A percentile compares a stretch with the other conserved stretches of the same genome.
phyloP scores from a whole-genome alignment of 2,329 filamentous ascomycete species.

The Botryotinia globosa region DNA sequence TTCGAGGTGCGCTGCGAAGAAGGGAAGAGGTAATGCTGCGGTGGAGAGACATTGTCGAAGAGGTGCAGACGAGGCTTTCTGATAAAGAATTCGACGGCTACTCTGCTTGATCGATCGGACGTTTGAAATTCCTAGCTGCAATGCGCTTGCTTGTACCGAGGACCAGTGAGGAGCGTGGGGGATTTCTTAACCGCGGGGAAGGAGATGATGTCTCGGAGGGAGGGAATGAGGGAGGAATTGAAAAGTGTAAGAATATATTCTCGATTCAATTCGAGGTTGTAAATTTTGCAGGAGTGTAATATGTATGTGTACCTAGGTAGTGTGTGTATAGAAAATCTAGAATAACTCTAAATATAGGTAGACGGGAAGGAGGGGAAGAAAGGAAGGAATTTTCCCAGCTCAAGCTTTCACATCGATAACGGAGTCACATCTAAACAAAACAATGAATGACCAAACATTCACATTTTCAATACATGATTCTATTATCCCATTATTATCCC shows the following conservation, averaged over 20 bases:
- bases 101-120: not conserved
- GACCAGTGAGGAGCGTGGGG: constrained; percentile 3
- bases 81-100: not conserved
- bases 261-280: not conserved
- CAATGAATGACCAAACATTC: constrained; percentile 1
- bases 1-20: constrained; percentile 8
- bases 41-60: constrained; percentile 9
- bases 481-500: not conserved
- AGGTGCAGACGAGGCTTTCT: not conserved
- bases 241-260: too few relatives aligned
- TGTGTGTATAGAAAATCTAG: not conserved
- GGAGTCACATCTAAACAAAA: not conserved
- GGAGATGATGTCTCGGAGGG: not conserved
- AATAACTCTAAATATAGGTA: not conserved
- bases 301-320: not conserved
- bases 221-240: not conserved
- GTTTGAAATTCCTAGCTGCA: not conserved
- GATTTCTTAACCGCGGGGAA: constrained; percentile 7
- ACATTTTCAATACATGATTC: constrained; percentile 4
- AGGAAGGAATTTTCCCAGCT: constrained; percentile 2
- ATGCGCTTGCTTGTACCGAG: constrained; percentile 12
- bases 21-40: constrained; percentile 9
- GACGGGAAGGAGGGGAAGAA: not conserved
- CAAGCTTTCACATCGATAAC: constrained; percentile 12
- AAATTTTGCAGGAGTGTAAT: not conserved